Evolutionary conservation across 139 green algal genomes (phyloP), one percentile per base, ranked within the genome.

Genomic region (Coelastrella sp.): DNA sequence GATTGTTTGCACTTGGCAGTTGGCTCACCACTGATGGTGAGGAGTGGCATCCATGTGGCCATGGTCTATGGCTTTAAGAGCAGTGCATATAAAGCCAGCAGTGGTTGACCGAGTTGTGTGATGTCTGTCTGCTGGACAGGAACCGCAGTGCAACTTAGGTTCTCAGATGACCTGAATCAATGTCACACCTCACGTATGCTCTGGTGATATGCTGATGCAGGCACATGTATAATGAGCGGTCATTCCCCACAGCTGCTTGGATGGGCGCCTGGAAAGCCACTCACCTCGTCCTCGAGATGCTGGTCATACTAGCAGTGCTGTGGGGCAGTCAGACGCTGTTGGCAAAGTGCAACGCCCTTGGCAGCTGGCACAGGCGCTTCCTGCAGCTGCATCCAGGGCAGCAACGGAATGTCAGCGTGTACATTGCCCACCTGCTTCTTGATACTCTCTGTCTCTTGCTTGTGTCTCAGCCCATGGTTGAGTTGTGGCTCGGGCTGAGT

Each of bases 191-290:
- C 11, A 13, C 15, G 11, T 9, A 57, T 13, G 45, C 45, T 57
- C 11, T 13, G 15, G 15, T 19, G 8, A 21, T 23, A 8, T 69
- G 62, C 62, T 48, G n/a, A 8, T 63, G 69, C 35, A 82, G 75
- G 75, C 35, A 53, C 34, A 43, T 72, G 53, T 59, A 72, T 35
- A 23, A 41, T 11, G 75, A 82, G 51, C 75, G 57, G 17, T 40
- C 75, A 5, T 82, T 82, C 35, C 75, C 75, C 21, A 13, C 2
- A 45, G 75, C 4, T 15, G 21, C 34, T 19, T 82, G 75, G 75
- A 82, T 82, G 75, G 75, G 75, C 2, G 75, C 23, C 53, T 82
- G 75, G 75, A 82, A 82, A 43, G 75, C 75, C 3, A 82, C 75
- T 1, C 53, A 38, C 34, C 17, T 82, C 21, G 13, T 82, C 0